Conservation (phyloP, 2,329 filamentous ascomycete species). For the Paecilomyces sp. region DNA sequence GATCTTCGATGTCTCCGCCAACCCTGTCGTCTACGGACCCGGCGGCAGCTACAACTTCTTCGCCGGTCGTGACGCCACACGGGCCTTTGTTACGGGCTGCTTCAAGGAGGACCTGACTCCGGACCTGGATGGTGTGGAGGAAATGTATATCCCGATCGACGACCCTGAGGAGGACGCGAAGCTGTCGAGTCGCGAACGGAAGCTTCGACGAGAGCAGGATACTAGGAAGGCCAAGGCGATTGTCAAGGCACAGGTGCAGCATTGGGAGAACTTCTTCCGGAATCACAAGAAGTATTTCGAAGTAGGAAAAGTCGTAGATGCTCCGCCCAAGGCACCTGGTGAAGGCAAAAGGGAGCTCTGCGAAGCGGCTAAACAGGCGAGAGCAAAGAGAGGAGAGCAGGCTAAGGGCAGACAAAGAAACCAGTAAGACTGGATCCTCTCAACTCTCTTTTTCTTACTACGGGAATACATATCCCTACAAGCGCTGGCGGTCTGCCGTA, state of each 20-base stretch:
- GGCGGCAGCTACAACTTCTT: constrained; percentile 85
- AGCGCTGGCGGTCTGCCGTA: background rate
- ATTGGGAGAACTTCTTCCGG: constrained; percentile 80
- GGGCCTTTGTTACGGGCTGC: constrained; percentile 88
- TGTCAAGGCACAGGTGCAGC: constrained; percentile 60
- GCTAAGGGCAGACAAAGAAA: constrained; percentile 4
- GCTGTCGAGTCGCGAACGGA: constrained; percentile 34
- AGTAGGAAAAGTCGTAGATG: constrained; percentile 63
- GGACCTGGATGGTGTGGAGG: constrained; percentile 80
- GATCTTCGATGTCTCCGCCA: constrained; percentile 57
- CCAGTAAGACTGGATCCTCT: constrained; percentile 2
- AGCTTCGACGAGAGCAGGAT: constrained; percentile 57
- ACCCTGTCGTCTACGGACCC: constrained; percentile 60
- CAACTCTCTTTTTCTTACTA: background rate
- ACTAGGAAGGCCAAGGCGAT: constrained; percentile 54
- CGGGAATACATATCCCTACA: background rate
- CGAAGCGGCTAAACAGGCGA: constrained; percentile 58
- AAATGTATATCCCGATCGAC: constrained; percentile 67
- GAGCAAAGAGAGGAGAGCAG: constrained; percentile 46
- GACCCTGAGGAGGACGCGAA: constrained; percentile 29
- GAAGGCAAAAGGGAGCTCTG: constrained; percentile 61
- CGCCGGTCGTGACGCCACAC: constrained; percentile 75
- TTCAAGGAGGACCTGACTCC: constrained; percentile 78
- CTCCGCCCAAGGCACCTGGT: constrained; percentile 2
- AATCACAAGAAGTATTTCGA: constrained; percentile 73